Base-by-base conservation (phyloP, 441 rosid genomes). In the Corymbia calophylla region DNA sequence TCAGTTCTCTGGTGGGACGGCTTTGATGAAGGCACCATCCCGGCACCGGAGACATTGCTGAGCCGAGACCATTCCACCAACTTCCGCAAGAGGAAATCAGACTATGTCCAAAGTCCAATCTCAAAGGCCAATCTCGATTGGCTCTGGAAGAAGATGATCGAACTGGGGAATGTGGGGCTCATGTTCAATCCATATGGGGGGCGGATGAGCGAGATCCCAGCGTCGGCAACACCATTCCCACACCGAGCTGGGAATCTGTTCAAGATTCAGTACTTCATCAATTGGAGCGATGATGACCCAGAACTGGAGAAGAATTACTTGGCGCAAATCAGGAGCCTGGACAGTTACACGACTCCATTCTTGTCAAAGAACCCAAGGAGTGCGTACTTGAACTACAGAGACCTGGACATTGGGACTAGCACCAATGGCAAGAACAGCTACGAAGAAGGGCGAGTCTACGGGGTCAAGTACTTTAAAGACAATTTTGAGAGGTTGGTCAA, bases 161-260 rank as follows among this genome's bases (percentile, higher is more conserved):
- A 92, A 16, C 48, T 87, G 31, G 93, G 88, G 88, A 87, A 16
- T 8, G 48, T 66, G 4, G 88, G 88, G 91, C 86, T 94, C 93
- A 81, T 89, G 39, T 93, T 93, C 93, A 93, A 93, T 70, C 93
- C 95, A 0, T 94, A 93, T 82, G 94, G 94, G 53, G 95, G 94
- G 11, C 92, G 32, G 87, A 91, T 80, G 86, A 80, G 86, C 53
- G 51, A 80, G 27, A 49, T 80, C 86, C 86, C 53, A 0, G 44
- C 51, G 16, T 86, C 93, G 9, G 92, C 89, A 10, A 92, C 94
- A 7, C 86, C 95, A 23, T 92, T 92, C 89, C 94, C 93, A 3
- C 95, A 94, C 55, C 90, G 95, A 89, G 92, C 86, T 17, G 94
- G 95, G 82, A 89, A 90, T 35, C 44, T 92, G 29, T 94, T 93